Evolutionary conservation across 129 eudicot genomes (phyloP).

Genomic region (Gnaphalium uliginosum): DNA sequence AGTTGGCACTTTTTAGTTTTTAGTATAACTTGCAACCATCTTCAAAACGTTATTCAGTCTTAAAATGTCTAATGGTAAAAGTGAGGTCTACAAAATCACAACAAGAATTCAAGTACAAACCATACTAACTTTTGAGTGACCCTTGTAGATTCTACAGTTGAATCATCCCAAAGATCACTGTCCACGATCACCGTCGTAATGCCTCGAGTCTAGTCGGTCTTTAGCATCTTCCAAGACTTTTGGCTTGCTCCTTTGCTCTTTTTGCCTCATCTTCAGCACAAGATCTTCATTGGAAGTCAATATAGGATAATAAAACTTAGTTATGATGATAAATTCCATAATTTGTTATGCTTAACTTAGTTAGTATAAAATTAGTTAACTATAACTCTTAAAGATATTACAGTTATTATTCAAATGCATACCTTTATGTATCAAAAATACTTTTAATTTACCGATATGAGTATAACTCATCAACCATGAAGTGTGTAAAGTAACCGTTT

Average conservation of each 20-base stretch:
- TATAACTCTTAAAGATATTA: too few relatives aligned
- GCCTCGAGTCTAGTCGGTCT: slow-evolving; percentile 70
- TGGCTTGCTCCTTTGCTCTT: slow-evolving; percentile 86
- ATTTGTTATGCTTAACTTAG: too few relatives aligned
- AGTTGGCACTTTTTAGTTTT: slow-evolving; percentile 7
- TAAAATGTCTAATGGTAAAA: background rate
- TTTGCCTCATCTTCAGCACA: slow-evolving; percentile 99
- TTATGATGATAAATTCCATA: too few relatives aligned
- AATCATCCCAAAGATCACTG: slow-evolving; percentile 73
- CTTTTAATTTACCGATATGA: too few relatives aligned
- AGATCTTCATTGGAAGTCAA: slow-evolving; percentile 45
- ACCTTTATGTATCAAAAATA: too few relatives aligned
- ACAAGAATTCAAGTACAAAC: background rate
- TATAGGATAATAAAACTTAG: background rate
- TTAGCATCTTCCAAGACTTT: slow-evolving; percentile 85
- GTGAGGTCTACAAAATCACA: slow-evolving; percentile 32
- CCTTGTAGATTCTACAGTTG: slow-evolving; percentile 61
- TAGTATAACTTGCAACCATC: slow-evolving; percentile 25
- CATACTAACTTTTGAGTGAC: slow-evolving; percentile 57
- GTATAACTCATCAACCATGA: too few relatives aligned
- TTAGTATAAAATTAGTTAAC: too few relatives aligned
- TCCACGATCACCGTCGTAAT: slow-evolving; percentile 68
- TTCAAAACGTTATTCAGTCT: slow-evolving; percentile 27
- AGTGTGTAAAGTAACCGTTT: too few relatives aligned
- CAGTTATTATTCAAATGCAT: too few relatives aligned